Evolutionary conservation across 495 filamentous ascomycete genomes (phyloP), one percentile per base, ranked within the genome.

Genomic region (Lasiosphaeria miniovina): DNA sequence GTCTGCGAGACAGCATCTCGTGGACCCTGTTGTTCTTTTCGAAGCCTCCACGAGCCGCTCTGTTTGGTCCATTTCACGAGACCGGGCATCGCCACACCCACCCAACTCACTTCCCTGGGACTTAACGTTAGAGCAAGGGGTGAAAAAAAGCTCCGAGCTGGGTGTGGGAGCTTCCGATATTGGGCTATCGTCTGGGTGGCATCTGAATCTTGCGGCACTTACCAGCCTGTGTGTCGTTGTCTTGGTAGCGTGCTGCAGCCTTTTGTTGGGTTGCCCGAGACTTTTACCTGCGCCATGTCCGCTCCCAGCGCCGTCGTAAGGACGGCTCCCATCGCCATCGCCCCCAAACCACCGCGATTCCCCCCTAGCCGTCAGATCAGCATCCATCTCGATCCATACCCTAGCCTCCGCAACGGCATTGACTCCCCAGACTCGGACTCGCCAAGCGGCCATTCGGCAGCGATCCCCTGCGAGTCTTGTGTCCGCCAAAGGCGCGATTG

Each of bases 401-500:
- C 68, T 36, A 69, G 71, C 55, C 76, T 75, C 61, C 77, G 77
- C 63, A 75, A 69, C 63, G 77, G 78, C 62, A 71, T 77, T 54
- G 75, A 80, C 58, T 80, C 69, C 12, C 69, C 79, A n/a, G 79
- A 81, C 48, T 79, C 79, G 17, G 71, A 76, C 50, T 81, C 78
- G 32, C 65, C 75, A 54, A 79, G 69, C 68, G 74, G 77, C 24
- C 66, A 65, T n/a, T 54, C 67, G 24, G 63, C 72, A 41, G 67
- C 57, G 12, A n/a, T 11, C 34, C 74, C 80, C 45, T 84, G 82
- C 68, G 80, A 79, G 66, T 73, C 89, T 46, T 98, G 94, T 75
- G 80, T 91, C 58, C 84, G 85, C 73, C 80, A 92, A 69, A 91
- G 93, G 73, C 90, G 86, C 66, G 88, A 91, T 66, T 98, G 94